Percentiles rank a stretch among this genome's conserved stretches.
Evolutionary conservation across 495 filamentous ascomycete genomes (phyloP).

Genomic region (Apiosordaria backusii): DNA sequence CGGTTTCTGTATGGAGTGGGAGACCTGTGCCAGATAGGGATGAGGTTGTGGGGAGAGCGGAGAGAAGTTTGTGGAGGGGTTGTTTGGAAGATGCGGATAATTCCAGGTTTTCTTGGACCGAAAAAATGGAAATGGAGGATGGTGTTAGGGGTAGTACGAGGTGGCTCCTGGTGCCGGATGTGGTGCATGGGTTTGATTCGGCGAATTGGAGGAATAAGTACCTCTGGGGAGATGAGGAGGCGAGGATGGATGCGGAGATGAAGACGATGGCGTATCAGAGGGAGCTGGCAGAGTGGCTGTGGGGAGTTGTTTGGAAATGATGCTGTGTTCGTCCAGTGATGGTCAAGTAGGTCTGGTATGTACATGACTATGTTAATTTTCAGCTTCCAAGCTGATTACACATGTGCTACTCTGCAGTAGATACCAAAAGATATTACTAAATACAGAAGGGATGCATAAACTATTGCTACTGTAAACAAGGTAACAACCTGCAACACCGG

Average conservation of each 20-base stretch:
- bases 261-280: constrained; percentile 37
- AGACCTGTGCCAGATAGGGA: constrained; percentile 23
- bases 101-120: constrained; percentile 33
- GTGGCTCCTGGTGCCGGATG: constrained; percentile 41
- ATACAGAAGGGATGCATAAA: too few relatives aligned
- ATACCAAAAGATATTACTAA: too few relatives aligned
- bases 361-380: too few relatives aligned
- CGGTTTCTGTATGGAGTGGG: constrained; percentile 31
- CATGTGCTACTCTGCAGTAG: too few relatives aligned
- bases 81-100: constrained; percentile 25
- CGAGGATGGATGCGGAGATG: constrained; percentile 33
- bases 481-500: too few relatives aligned
- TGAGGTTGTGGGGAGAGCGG: constrained; percentile 27
- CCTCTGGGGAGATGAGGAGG: constrained; percentile 28
- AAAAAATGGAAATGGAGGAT: constrained; percentile 18
- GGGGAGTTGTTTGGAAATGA: constrained; percentile 32
- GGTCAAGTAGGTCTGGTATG: not conserved
- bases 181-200: constrained; percentile 39
- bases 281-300: constrained; percentile 35
- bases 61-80: constrained; percentile 21
- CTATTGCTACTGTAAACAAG: too few relatives aligned
- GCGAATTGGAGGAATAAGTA: constrained; percentile 24
- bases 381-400: too few relatives aligned
- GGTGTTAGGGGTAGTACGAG: constrained; percentile 23
- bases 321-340: too few relatives aligned